Conservation (phyloP, 441 rosid species). For the Erysimum pusillum region DNA sequence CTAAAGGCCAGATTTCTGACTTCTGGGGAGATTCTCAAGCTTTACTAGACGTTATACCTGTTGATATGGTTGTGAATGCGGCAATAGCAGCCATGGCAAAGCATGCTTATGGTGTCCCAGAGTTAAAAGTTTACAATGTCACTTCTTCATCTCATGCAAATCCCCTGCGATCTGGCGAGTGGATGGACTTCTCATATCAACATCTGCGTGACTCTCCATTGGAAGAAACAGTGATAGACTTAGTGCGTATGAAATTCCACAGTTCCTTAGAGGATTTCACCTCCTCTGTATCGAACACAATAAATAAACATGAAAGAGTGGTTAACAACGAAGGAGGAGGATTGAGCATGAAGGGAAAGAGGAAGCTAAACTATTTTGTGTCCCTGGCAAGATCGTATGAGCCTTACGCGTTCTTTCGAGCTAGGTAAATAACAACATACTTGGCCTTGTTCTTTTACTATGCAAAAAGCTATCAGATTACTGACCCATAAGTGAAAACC, state of each 20-base stretch:
- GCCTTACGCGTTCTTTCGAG: conserved; percentile 38
- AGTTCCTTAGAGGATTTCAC: conserved; percentile 42
- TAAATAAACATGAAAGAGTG: conserved; percentile 16
- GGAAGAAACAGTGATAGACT: conserved; percentile 31
- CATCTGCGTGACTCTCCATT: conserved; percentile 48
- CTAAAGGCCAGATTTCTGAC: conserved; percentile 48
- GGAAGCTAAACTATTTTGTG: conserved; percentile 22
- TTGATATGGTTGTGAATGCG: conserved; percentile 47
- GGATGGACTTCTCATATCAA: conserved; percentile 33
- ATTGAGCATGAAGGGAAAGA: conserved; percentile 35
- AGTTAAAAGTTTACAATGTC: conserved; percentile 50
- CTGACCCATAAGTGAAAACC: not conserved
- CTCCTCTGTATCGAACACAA: conserved; percentile 17
- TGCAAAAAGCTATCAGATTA: not conserved
- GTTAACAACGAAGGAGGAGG: not conserved
- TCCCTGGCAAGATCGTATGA: conserved; percentile 34
- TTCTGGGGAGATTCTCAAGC: conserved; percentile 40
- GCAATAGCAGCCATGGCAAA: conserved; percentile 53
- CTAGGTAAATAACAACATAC: conserved; percentile 32
- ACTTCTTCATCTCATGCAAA: conserved; percentile 48
- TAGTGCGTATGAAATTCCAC: conserved; percentile 41
- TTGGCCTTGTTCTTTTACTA: not conserved
- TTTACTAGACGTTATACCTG: conserved; percentile 44
- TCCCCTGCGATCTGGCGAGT: conserved; percentile 46
- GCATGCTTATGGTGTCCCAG: conserved; percentile 46